Conservation (phyloP, 805 yeast species). For the Brettanomyces anomalus region DNA sequence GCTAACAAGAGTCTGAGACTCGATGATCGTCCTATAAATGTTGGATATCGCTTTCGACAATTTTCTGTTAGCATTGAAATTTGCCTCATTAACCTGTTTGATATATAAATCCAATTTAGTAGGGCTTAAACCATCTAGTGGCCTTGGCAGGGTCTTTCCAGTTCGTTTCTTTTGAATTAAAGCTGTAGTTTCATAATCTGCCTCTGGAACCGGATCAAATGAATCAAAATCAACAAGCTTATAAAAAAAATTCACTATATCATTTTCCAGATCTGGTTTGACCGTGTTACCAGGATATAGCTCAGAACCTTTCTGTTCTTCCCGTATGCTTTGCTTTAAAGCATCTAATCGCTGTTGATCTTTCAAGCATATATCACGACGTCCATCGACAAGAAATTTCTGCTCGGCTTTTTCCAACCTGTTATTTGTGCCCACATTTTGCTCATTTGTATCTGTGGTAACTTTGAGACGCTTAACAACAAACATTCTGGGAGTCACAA, state of each 20-base stretch:
- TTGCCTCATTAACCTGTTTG: background rate
- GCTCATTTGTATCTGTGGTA: too few species aligned
- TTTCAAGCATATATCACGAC: too few species aligned
- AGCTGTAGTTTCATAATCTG: background rate
- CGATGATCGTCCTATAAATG: slow-evolving; percentile 7
- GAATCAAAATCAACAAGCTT: slow-evolving; percentile 2
- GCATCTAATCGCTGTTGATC: too few species aligned
- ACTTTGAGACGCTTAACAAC: too few species aligned
- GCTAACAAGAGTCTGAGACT: slow-evolving; percentile 6
- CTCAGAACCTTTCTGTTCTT: background rate
- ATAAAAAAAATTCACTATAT: slow-evolving; percentile 8
- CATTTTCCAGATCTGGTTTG: slow-evolving; percentile 8
- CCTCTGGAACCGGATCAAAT: slow-evolving; percentile 2
- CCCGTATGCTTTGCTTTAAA: too few species aligned
- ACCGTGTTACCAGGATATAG: slow-evolving; percentile 6
- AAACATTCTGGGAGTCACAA: too few species aligned
- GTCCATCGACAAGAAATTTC: too few species aligned
- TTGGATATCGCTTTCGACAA: slow-evolving; percentile 6
- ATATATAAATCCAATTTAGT: slow-evolving; percentile 6
- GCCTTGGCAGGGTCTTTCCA: slow-evolving; percentile 2
- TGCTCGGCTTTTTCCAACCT: too few species aligned
- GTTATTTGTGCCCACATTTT: too few species aligned
- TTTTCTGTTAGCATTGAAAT: background rate
- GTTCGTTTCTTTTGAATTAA: background rate
- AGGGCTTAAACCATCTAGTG: slow-evolving; percentile 4